Percentiles rank a stretch among this genome's conserved stretches.
Conservation (phyloP, 2,329 filamentous ascomycete genomes). For the Epichloe bromicola region DNA sequence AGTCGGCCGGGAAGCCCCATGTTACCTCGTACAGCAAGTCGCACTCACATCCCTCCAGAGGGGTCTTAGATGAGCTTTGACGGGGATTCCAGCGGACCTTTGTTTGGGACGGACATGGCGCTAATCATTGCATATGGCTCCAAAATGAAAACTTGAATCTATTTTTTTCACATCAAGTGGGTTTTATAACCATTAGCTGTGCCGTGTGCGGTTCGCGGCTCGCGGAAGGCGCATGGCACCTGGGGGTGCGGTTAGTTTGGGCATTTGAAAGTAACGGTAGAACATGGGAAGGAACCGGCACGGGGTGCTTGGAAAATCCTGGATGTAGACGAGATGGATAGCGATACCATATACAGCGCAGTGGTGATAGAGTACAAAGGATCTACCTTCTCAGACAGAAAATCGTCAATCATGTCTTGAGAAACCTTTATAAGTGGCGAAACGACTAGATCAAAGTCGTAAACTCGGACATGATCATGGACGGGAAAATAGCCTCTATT, state of each 20-base stretch:
- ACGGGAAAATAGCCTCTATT: no score
- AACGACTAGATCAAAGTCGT: no score
- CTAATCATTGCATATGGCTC: no score
- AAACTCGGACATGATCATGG: no score
- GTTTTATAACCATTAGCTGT: neutral
- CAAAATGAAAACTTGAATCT: neutral
- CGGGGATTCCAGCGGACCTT: no score
- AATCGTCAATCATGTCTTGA: no score
- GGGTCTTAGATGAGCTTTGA: constrained; percentile 10
- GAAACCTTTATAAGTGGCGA: no score
- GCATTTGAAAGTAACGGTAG: neutral
- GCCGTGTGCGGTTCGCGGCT: neutral
- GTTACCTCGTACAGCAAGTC: constrained; percentile 25
- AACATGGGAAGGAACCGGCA: neutral
- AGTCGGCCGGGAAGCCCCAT: constrained; percentile 36
- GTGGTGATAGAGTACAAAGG: neutral
- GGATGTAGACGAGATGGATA: neutral
- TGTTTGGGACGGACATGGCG: neutral
- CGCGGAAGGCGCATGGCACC: neutral
- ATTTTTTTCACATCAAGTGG: neutral
- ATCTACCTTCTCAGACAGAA: no score
- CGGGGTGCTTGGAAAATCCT: neutral
- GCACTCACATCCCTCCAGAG: constrained; percentile 24
- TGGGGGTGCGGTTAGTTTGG: neutral
- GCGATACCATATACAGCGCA: constrained; percentile 1